These are phyloP conservation scores for Pythium rhizo-oryzae DNA, from an alignment of 352 stramenopile genomes.

Conservation along the genomic window DNA sequence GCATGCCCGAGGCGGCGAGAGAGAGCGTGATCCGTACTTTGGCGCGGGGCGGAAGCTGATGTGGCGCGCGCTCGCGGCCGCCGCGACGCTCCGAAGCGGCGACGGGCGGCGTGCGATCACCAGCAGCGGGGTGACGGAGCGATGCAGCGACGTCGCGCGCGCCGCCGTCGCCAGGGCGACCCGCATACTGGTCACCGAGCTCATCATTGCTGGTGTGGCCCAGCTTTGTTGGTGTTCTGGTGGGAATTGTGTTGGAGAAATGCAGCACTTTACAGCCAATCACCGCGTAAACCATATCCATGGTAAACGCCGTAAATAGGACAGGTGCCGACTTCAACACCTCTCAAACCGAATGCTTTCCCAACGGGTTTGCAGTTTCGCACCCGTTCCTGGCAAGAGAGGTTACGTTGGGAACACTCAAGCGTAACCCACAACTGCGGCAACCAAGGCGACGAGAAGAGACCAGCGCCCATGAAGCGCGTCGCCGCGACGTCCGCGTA, in stretches of 20 bases:
- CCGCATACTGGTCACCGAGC: background rate
- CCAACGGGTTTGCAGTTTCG: constrained; percentile 10
- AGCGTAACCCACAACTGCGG: background rate
- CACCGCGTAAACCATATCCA: background rate
- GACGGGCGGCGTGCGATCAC: background rate
- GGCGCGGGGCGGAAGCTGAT: constrained; percentile 11
- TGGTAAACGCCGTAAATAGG: background rate
- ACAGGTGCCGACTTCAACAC: constrained; percentile 6
- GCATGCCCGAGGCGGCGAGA: background rate
- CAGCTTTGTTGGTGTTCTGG: background rate
- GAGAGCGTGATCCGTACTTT: constrained; percentile 1
- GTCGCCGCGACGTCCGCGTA: constrained; percentile 26
- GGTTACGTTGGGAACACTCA: constrained; percentile 7
- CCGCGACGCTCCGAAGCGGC: background rate
- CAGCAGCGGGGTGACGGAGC: background rate
- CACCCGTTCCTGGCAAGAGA: background rate
- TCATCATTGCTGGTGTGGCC: background rate
- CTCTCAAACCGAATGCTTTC: constrained; percentile 8
- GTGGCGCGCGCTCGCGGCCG: background rate
- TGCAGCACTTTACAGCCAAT: constrained; percentile 15
- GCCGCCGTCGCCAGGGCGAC: background rate
- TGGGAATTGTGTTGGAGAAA: background rate
- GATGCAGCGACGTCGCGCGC: background rate
- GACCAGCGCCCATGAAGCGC: constrained; percentile 17
- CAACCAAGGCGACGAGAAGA: background rate